A percentile compares a stretch with the other conserved stretches of the same genome.
phyloP scores from a whole-genome alignment of 768 basidiomycete genomes.

The Antrodiella citrinella region DNA sequence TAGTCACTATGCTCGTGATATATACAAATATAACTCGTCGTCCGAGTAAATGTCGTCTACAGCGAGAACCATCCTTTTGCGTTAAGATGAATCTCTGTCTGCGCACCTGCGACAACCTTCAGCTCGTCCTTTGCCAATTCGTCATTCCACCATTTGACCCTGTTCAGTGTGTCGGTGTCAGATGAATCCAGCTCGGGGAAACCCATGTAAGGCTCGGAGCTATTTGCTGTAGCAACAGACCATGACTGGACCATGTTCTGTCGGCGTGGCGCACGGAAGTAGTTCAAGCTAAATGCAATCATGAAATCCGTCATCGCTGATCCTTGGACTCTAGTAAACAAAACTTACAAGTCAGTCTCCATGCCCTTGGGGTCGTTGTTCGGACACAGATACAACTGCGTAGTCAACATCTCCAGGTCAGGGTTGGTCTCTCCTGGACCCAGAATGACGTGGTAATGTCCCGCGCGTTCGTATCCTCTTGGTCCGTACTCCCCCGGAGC shows the following conservation, averaged over 20 bases:
- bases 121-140: constrained; percentile 11
- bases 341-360: constrained; percentile 15
- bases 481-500: constrained; percentile 16
- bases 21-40: too few relatives aligned
- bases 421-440: constrained; percentile 3
- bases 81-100: constrained; percentile 10
- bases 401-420: constrained; percentile 13
- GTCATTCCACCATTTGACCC: constrained; percentile 17
- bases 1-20: too few relatives aligned
- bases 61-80: background rate
- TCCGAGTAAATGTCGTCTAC: too few relatives aligned
- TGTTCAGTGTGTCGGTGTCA: constrained; percentile 10
- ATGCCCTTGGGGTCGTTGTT: constrained; percentile 15
- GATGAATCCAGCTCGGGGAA: constrained; percentile 8
- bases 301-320: background rate
- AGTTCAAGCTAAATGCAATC: constrained; percentile 9
- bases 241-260: constrained; percentile 14
- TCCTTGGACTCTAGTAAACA: background rate
- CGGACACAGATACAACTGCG: constrained; percentile 17
- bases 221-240: constrained; percentile 1
- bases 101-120: constrained; percentile 12
- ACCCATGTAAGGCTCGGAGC: constrained; percentile 8
- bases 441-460: constrained; percentile 17
- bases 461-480: constrained; percentile 6
- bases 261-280: constrained; percentile 7